phyloP scores from a whole-genome alignment of 2,329 filamentous ascomycete species.

The Colletotrichum euphorbiae region DNA sequence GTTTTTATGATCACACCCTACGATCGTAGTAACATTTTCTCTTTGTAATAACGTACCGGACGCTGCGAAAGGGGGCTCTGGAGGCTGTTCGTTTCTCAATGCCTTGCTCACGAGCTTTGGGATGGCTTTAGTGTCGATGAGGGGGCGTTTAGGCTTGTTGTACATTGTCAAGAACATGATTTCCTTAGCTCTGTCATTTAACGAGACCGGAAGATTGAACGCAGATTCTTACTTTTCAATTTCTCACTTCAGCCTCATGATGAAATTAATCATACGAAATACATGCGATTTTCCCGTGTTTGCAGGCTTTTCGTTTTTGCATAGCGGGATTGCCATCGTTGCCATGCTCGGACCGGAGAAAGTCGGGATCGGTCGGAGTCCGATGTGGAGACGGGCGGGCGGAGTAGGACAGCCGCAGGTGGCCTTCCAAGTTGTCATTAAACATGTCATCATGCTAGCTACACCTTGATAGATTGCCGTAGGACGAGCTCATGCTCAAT shows the following conservation, averaged over 20 bases:
- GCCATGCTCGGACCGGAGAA: constrained; percentile 30
- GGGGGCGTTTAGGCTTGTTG: constrained; percentile 13
- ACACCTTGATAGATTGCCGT: constrained; percentile 1
- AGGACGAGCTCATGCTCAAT: not conserved
- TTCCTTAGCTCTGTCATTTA: not conserved
- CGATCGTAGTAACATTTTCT: constrained; percentile 29
- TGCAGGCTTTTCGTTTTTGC: not conserved
- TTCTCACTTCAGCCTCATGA: not conserved
- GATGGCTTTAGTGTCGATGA: not conserved
- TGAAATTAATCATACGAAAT: not conserved
- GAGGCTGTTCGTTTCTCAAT: constrained; percentile 15
- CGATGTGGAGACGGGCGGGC: constrained; percentile 11
- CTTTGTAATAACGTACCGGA: constrained; percentile 33
- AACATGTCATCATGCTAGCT: constrained; percentile 3
- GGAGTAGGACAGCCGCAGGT: constrained; percentile 16
- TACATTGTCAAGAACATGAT: not conserved
- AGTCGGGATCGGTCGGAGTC: constrained; percentile 31
- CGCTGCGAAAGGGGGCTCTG: not conserved
- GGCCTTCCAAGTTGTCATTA: constrained; percentile 3
- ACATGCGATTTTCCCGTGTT: not conserved
- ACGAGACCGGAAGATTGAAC: constrained; percentile 2
- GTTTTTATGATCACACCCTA: constrained; percentile 8
- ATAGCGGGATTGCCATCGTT: constrained; percentile 3
- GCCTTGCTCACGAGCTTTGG: constrained; percentile 22
- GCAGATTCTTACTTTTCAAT: not conserved